A percentile compares a stretch with the other conserved stretches of the same genome.
Conservation (phyloP, 768 basidiomycete genomes). For the Leccinum subgranulosum region DNA sequence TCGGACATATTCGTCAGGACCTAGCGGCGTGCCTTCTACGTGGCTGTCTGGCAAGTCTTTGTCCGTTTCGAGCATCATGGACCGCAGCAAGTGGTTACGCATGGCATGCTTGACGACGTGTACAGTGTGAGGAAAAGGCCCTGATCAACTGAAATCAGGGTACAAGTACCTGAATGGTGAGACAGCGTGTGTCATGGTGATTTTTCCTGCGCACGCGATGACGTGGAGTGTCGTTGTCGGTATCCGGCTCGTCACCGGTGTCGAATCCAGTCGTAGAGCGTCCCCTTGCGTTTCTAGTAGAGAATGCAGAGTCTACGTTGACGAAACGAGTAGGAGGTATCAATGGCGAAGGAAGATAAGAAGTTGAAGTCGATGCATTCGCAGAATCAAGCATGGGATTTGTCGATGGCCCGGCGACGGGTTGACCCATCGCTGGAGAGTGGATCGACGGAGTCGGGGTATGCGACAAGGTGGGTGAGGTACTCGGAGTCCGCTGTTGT, state of each 20-base stretch:
- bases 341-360: constrained; percentile 15
- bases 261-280: constrained; percentile 32
- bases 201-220: constrained; percentile 45
- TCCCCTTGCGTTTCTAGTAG: constrained; percentile 23
- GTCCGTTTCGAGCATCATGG: constrained; percentile 56
- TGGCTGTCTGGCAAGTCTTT: constrained; percentile 62
- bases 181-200: constrained; percentile 61
- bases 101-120: constrained; percentile 55
- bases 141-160: background rate
- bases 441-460: constrained; percentile 25
- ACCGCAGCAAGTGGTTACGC: constrained; percentile 58
- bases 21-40: constrained; percentile 47
- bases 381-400: background rate
- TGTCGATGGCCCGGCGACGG: constrained; percentile 9
- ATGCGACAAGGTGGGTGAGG: constrained; percentile 29
- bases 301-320: constrained; percentile 10
- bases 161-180: constrained; percentile 60
- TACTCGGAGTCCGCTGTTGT: constrained; percentile 31
- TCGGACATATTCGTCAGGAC: constrained; percentile 54
- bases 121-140: constrained; percentile 2
- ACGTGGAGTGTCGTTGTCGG: constrained; percentile 33
- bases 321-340: constrained; percentile 22
- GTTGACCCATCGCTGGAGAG: constrained; percentile 10
- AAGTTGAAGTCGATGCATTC: constrained; percentile 3
- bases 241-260: constrained; percentile 37